A percentile compares a stretch with the other conserved stretches of the same genome.
Conservation (phyloP, 495 filamentous ascomycete species). For the Cetradonia linearis region DNA sequence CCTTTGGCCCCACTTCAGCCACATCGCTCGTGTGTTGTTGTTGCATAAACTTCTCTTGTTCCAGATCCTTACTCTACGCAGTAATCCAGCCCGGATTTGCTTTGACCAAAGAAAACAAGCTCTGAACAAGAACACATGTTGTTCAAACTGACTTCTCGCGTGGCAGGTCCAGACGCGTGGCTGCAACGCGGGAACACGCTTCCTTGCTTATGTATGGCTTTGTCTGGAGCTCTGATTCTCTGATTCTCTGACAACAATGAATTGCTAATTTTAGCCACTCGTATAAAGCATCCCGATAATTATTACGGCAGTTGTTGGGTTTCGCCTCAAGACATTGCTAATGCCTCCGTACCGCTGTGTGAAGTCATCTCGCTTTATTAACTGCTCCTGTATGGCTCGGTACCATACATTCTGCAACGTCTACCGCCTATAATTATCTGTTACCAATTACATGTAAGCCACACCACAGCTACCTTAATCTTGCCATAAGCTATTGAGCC, state of each 20-base stretch:
- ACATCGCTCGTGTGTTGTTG: background rate
- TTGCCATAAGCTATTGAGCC: no score
- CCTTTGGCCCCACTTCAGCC: background rate
- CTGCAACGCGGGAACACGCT: conserved; percentile 2
- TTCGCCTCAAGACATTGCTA: background rate
- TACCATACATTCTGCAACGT: background rate
- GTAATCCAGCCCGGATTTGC: background rate
- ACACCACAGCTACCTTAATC: no score
- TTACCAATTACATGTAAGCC: background rate
- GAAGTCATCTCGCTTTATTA: conserved; percentile 1
- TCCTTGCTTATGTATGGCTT: background rate
- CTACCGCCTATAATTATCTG: background rate
- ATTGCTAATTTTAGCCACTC: background rate
- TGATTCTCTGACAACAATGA: no score
- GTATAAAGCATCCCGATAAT: background rate
- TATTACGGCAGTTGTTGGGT: background rate
- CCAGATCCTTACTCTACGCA: background rate
- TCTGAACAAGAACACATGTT: background rate
- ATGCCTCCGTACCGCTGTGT: background rate
- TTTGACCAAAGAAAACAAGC: background rate
- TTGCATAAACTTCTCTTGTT: background rate
- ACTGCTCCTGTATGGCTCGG: conserved; percentile 6
- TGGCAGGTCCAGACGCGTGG: background rate
- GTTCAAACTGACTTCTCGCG: conserved; percentile 1
- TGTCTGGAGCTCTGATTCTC: background rate